A percentile compares a stretch with the other conserved stretches of the same genome.
Conservation (phyloP, 148 eudicot genomes). For the Rhododendron molle region DNA sequence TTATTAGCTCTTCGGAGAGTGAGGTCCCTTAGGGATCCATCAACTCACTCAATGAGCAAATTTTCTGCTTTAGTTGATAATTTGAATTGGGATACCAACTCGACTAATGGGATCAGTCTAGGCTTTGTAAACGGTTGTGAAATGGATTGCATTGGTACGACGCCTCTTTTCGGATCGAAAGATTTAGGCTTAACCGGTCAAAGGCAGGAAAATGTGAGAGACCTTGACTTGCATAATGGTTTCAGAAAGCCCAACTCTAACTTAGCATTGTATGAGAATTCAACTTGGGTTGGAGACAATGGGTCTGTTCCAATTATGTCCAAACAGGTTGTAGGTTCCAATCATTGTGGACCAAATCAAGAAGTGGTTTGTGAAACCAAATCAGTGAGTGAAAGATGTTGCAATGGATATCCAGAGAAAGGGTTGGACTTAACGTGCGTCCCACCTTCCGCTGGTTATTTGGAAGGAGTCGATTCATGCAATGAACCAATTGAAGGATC, state of each 20-base stretch:
- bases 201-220: constrained; percentile 32
- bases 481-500: constrained; percentile 42
- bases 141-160: constrained; percentile 24
- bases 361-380: constrained; percentile 25
- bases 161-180: constrained; percentile 25
- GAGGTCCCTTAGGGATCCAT: constrained; percentile 92
- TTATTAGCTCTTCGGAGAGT: constrained; percentile 87
- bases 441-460: constrained; percentile 35
- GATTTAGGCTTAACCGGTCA: constrained; percentile 36
- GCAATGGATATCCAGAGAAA: constrained; percentile 25
- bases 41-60: constrained; percentile 79
- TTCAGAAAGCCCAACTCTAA: constrained; percentile 13
- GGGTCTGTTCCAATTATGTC: constrained; percentile 15
- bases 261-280: constrained; percentile 15
- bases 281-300: constrained; percentile 17
- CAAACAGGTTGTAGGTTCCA: constrained; percentile 9
- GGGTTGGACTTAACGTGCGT: constrained; percentile 42
- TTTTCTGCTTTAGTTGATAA: constrained; percentile 52
- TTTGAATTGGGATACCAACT: constrained; percentile 82
- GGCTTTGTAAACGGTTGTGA: constrained; percentile 47
- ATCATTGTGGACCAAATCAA: constrained; percentile 12
- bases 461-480: constrained; percentile 61
- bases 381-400: constrained; percentile 23
- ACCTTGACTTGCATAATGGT: constrained; percentile 18
- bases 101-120: constrained; percentile 64